Evolutionary conservation across 345 rosid genomes (phyloP).

Genomic region (Litchi chinensis): DNA sequence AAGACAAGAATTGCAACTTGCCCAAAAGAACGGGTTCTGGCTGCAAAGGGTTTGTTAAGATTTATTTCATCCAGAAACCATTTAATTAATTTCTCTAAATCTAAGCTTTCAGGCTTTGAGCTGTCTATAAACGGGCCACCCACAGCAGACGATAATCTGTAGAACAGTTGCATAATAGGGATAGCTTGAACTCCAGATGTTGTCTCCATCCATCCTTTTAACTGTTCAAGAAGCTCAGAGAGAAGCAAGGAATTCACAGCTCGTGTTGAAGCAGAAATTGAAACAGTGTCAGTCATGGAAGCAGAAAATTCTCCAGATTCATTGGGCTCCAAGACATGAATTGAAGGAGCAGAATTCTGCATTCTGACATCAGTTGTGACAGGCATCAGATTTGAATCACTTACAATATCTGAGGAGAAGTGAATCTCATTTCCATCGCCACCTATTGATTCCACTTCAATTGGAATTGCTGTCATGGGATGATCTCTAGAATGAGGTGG

Average conservation of each 20-base stretch:
- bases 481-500: slow-evolving; percentile 95
- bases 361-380: slow-evolving; percentile 44
- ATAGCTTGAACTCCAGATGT: slow-evolving; percentile 85
- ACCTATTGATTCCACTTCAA: slow-evolving; percentile 89
- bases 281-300: slow-evolving; percentile 69
- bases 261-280: slow-evolving; percentile 91
- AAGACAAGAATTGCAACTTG: slow-evolving; percentile 91
- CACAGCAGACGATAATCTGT: slow-evolving; percentile 92
- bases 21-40: slow-evolving; percentile 74
- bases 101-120: slow-evolving; percentile 78
- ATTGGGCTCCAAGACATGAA: slow-evolving; percentile 87
- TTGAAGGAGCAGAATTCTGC: slow-evolving; percentile 81
- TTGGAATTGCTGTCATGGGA: slow-evolving; percentile 93
- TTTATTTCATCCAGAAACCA: slow-evolving; percentile 92
- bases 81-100: slow-evolving; percentile 80
- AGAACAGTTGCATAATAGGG: slow-evolving; percentile 94
- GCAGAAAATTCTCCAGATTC: slow-evolving; percentile 82
- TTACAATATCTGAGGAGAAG: slow-evolving; percentile 70
- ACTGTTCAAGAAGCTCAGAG: slow-evolving; percentile 85
- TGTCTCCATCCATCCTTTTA: slow-evolving; percentile 93
- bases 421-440: slow-evolving; percentile 81
- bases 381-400: slow-evolving; percentile 59
- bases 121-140: slow-evolving; percentile 95
- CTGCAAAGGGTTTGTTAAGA: slow-evolving; percentile 68
- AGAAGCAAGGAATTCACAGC: slow-evolving; percentile 93